phyloP scores from a whole-genome alignment of 2,329 filamentous ascomycete species.

The Pseudogymnoascus sp. region DNA sequence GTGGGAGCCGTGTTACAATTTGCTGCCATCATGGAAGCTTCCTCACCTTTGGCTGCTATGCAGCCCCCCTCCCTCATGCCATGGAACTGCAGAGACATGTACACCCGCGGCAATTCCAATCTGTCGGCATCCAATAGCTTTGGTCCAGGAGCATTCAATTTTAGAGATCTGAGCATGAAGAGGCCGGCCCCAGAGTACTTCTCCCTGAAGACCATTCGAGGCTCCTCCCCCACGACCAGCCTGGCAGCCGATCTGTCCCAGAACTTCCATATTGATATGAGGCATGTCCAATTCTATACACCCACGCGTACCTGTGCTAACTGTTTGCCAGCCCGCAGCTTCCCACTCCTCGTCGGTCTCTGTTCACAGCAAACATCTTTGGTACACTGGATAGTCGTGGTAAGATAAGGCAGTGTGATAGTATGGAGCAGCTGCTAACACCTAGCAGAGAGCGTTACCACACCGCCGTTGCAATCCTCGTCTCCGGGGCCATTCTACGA shows the following conservation, averaged over 20 bases:
- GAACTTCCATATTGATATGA: conserved; percentile 93
- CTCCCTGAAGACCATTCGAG: conserved; percentile 63
- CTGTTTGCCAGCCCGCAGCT: conserved; percentile 60
- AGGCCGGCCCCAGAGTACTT: conserved; percentile 71
- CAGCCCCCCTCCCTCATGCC: conserved; percentile 61
- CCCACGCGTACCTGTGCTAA: conserved; percentile 28
- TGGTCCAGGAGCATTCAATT: conserved; percentile 61
- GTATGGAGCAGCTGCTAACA: conserved; percentile 28
- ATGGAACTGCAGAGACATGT: conserved; percentile 49
- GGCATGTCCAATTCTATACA: conserved; percentile 46
- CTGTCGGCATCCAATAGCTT: conserved; percentile 46
- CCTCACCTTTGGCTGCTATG: conserved; percentile 89
- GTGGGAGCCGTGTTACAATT: conserved; percentile 4
- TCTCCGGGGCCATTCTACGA: conserved; percentile 67
- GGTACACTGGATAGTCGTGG: conserved; percentile 47
- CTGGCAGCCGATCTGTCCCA: conserved; percentile 90
- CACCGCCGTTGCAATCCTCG: conserved; percentile 75
- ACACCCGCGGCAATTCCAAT: conserved; percentile 39
- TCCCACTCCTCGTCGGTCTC: conserved; percentile 71
- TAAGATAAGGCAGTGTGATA: conserved; percentile 36
- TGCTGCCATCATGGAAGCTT: conserved; percentile 66
- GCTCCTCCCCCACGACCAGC: conserved; percentile 84
- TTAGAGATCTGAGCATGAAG: conserved; percentile 67
- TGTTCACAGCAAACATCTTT: conserved; percentile 70
- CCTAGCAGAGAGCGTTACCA: conserved; percentile 62